phyloP scores from a whole-genome alignment of 2,329 filamentous ascomycete species.

The Cladosporium sp. region DNA sequence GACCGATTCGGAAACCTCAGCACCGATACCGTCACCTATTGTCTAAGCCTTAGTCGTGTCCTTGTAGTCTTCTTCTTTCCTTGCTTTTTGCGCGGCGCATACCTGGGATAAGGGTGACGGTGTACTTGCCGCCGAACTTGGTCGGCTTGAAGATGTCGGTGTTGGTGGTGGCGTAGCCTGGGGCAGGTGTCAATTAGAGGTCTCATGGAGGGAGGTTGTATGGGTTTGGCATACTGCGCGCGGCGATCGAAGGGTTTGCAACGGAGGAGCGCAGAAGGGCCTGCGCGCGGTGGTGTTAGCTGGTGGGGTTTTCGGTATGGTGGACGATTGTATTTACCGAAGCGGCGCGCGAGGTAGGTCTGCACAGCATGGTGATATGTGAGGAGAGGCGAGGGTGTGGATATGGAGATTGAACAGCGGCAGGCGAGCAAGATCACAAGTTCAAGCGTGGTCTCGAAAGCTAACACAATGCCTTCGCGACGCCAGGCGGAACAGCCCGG shows the following conservation, averaged over 20 bases:
- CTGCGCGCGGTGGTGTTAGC: slow-evolving; percentile 39
- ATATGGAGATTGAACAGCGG: slow-evolving; percentile 2
- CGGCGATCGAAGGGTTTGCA: slow-evolving; percentile 53
- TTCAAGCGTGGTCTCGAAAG: neutral
- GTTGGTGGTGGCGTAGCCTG: slow-evolving; percentile 76
- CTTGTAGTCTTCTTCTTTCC: slow-evolving; percentile 9
- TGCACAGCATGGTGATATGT: slow-evolving; percentile 45
- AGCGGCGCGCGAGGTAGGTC: slow-evolving; percentile 50
- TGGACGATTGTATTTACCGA: slow-evolving; percentile 44
- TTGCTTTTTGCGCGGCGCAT: slow-evolving; percentile 36
- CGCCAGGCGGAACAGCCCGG: slow-evolving; percentile 2
- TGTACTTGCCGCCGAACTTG: slow-evolving; percentile 99
- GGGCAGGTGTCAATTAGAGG: slow-evolving; percentile 27
- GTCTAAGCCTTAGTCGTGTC: slow-evolving; percentile 12
- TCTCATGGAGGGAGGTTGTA: slow-evolving; percentile 18
- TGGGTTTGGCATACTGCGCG: slow-evolving; percentile 53
- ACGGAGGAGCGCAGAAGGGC: slow-evolving; percentile 54
- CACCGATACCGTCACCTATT: slow-evolving; percentile 87
- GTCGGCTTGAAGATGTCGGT: slow-evolving; percentile 98
- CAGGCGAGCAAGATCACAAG: slow-evolving; percentile 1
- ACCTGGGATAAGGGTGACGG: slow-evolving; percentile 96
- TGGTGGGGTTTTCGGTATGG: neutral
- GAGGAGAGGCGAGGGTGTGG: slow-evolving; percentile 20
- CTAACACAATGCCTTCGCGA: neutral
- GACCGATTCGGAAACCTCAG: slow-evolving; percentile 95